phyloP scores from a whole-genome alignment of 2,329 filamentous ascomycete species.

The Fusarium siculi region DNA sequence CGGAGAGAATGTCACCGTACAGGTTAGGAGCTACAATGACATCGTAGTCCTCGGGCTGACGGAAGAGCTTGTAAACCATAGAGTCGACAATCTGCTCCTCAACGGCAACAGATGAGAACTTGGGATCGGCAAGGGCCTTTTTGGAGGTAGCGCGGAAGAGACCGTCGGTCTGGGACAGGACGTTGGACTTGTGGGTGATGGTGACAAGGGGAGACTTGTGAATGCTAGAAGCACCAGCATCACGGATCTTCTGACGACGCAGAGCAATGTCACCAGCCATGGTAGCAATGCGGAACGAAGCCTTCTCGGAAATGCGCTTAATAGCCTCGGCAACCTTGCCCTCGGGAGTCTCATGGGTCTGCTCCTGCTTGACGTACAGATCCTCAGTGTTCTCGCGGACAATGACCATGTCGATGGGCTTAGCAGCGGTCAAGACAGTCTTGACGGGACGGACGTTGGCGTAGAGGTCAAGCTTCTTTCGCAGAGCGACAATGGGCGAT shows the following conservation, averaged over 20 bases:
- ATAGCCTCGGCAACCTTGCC: conserved; percentile 95
- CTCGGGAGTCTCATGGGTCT: conserved; percentile 77
- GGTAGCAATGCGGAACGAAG: conserved; percentile 84
- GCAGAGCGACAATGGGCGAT: conserved; percentile 93
- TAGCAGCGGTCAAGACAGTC: conserved; percentile 72
- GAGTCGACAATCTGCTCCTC: conserved; percentile 99
- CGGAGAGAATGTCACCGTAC: conserved; percentile 96
- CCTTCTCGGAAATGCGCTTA: conserved; percentile 93
- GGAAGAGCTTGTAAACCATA: conserved; percentile 99
- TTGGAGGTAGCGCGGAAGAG: conserved; percentile 88
- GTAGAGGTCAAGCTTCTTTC: conserved; percentile 94
- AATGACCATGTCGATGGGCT: conserved; percentile 94
- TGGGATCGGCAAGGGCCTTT: conserved; percentile 72
- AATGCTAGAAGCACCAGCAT: conserved; percentile 65
- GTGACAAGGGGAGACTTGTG: conserved; percentile 82
- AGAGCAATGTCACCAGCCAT: conserved; percentile 97
- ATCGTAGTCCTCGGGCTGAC: conserved; percentile 93
- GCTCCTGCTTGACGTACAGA: conserved; percentile 97
- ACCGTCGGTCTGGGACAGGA: conserved; percentile 94
- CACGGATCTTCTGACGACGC: conserved; percentile 83
- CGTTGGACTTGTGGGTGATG: conserved; percentile 98
- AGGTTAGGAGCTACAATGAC: conserved; percentile 98
- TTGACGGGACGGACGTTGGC: conserved; percentile 98
- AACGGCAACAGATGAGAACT: conserved; percentile 73
- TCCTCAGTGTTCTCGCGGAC: conserved; percentile 99